Base-by-base conservation (phyloP, 352 stramenopile genomes). In the Pythium dissotocum region DNA sequence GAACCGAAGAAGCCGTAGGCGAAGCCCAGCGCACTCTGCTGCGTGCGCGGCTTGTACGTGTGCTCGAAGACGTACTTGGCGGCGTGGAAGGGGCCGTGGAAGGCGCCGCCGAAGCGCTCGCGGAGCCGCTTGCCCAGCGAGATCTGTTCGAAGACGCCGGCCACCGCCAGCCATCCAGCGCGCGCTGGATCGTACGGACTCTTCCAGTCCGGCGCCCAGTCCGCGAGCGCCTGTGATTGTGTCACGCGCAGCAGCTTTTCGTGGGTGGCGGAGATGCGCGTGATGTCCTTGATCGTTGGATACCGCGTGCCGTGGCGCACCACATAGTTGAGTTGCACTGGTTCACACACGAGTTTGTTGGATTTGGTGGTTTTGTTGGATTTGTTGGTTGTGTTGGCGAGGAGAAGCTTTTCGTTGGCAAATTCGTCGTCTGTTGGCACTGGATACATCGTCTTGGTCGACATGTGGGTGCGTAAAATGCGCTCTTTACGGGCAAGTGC, bases 21-120 rank as follows among this genome's bases (percentile, higher is more conserved):
- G 61, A 95, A 95, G 7, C 83, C 84, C 46, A 83, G 67, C 6
- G 87, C 87, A 64, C 87, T 95, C 60, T 95, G 85, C 54, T 71
- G 71, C n/a, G 87, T 93, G 52, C 87, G 87, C 28, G 78, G 64
- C 69, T 95, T 95, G 79, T 82, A 95, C 61, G 87, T 95, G 75
- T 91, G 83, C 55, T 93, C 78, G 36, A 95, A 89, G 28, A 77
- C 69, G 54, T 83, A 91, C 46, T 75, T 73, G 16, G 52, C 61
- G 18, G 66, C 60, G 38, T 79, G 46, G 38, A 78, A 91, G 32
- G 70, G 53, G 28, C 67, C 32, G 2, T 66, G 49, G 4, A 76
- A 67, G 26, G 14, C 49, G 5, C 59, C 12, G n/a, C 67, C 80
- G 13, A 90, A 82, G 55, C 79, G 82, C 63, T 66, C 55, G 33